Evolutionary conservation across 306 rosid genomes (phyloP).

Genomic region (Sindora glabra): DNA sequence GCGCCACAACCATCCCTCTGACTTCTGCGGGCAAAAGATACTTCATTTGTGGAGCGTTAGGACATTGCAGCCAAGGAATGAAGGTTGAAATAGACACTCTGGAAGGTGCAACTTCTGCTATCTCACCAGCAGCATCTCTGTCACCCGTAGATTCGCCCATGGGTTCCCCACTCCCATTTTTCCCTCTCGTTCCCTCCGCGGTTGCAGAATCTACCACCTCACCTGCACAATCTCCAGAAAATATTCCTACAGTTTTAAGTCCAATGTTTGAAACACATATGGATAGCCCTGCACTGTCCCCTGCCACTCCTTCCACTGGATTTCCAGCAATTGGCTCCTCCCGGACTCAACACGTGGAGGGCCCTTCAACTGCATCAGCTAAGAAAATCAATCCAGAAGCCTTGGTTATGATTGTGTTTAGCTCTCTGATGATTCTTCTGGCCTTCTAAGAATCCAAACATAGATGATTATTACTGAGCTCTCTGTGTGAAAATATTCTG

Average conservation of each 20-base stretch:
- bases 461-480: conserved; percentile 9
- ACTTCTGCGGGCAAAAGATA: conserved; percentile 61
- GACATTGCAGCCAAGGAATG: conserved; percentile 81
- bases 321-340: conserved; percentile 27
- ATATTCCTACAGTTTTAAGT: conserved; percentile 9
- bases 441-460: conserved; percentile 21
- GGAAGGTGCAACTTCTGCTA: conserved; percentile 32
- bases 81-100: conserved; percentile 62
- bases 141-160: conserved; percentile 21
- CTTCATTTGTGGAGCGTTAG: conserved; percentile 68
- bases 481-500: conserved; percentile 8
- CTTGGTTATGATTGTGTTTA: conserved; percentile 20
- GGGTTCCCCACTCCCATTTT: background rate
- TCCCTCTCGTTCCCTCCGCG: conserved; percentile 28
- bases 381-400: conserved; percentile 17
- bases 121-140: conserved; percentile 36
- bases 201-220: conserved; percentile 21
- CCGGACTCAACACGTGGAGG: conserved; percentile 17
- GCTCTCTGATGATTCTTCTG: conserved; percentile 28
- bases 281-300: conserved; percentile 26
- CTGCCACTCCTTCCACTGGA: conserved; percentile 42
- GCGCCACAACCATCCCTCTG: conserved; percentile 57
- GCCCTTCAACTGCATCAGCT: conserved; percentile 36
- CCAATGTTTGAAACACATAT: conserved; percentile 14
- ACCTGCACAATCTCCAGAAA: conserved; percentile 27